Evolutionary conservation across 2,329 filamentous ascomycete species (phyloP), one percentile per base, ranked within the genome.

Genomic region (Diaporthe caulivora): DNA sequence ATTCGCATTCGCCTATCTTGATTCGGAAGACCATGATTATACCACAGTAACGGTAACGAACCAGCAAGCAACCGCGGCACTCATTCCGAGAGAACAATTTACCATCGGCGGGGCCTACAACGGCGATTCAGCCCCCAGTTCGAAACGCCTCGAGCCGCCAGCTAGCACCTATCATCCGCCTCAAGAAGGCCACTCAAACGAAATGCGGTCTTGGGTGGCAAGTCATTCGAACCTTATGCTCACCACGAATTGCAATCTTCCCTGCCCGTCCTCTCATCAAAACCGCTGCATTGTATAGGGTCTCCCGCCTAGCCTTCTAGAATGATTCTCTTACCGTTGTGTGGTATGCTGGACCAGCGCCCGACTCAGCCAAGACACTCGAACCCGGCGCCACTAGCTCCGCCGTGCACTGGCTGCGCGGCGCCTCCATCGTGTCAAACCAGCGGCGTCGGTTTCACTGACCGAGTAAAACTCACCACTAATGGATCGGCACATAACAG

Each of bases 201-300:
- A 40, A 29, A 15, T 57, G 65, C 49, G 24, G 65, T 57, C 51
- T 69, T 69, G 65, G 51, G 26, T 57, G 54, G 54, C 62, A 72
- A 69, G 72, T 74, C 72, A 74, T 74, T 67, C 55, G 57, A 74
- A 74, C 70, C 70, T 72, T 74, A 74, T 49, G 42, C 47, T 49
- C 24, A 69, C 37, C 60, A 69, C 62, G 29, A 26, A 68, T 62
- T 47, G 54, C 24, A 44, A 55, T 42, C 51, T 42, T 55, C 17
- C 21, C 49, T 34, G 29, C 31, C 47, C n/a, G 26, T 29, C n/a
- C 31, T 40, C 31, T 53, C 31, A 21, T 8, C 62, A 13, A 31
- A 37, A 40, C 62, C n/a, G 47, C 31, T 34, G 62, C 44, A 51
- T 40, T 13, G 62, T 31, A 40, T 67, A 53, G 47, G 62, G 47